Base-by-base conservation (phyloP, 352 stramenopile genomes). In the Elongisporangium senticosum region DNA sequence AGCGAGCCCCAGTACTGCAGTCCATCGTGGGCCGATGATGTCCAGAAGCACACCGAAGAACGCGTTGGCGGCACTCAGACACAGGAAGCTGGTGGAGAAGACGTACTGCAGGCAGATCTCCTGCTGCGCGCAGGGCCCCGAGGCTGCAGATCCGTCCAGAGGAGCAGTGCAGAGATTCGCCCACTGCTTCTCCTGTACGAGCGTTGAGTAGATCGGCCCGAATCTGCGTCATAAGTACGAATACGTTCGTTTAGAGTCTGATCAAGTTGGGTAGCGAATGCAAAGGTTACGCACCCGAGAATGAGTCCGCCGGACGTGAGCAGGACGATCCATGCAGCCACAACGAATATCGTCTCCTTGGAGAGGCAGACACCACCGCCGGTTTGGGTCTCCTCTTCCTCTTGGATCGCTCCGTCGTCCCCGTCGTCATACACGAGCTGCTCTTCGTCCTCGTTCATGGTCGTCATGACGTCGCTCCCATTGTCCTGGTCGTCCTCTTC, bases 21-120 rank as follows among this genome's bases (percentile, higher is more conserved):
- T 87, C 5, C 74, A 47, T 0, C 82, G 68, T 8, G 84, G 84
- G 0, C 84, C 84, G 13, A 87, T 67, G 17, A 89, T 61, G 55
- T 93, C 84, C 19, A 93, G 63, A 51, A 88, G 74, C 22, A 93
- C 70, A 1, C 81, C 84, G 39, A 93, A 93, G 53, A 88, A 77
- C 13, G 80, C 84, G 50, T 93, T 93, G 17, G 84, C 82, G 3
- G 78, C 82, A 56, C 84, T 93, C 14, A 93, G 71, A 58, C 82
- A 89, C 33, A 93, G 66, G 37, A 93, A 93, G 1, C 71, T 76
- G 8, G 83, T 93, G 2, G 79, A 87, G 55, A 90, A 93, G 11
- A 89, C 76, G 53, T 86, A 89, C 65, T 93, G 83, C 39, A 93
- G 72, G 4, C 64, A 70, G 39, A 93, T 67, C 60, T 93, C 83